Conservation (phyloP, 768 basidiomycete species). For the Dictyophora rubrovolvata region DNA sequence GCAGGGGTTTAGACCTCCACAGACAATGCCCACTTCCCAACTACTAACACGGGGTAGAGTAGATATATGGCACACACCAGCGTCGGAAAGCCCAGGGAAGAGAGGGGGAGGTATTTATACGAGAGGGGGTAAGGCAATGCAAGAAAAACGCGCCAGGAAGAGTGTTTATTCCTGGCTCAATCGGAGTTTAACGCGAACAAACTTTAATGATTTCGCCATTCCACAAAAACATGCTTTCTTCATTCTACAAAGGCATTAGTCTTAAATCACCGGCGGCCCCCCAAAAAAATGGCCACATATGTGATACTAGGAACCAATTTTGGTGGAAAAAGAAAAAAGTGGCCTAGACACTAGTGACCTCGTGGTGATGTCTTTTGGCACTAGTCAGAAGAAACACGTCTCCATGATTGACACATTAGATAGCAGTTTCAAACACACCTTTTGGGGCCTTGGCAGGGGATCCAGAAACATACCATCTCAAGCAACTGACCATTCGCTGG, state of each 20-base stretch:
- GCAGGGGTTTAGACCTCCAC: background rate
- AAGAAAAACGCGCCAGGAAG: background rate
- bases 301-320: background rate
- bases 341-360: background rate
- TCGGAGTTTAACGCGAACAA: background rate
- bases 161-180: background rate
- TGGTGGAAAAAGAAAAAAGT: background rate
- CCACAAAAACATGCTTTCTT: background rate
- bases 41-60: background rate
- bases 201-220: background rate
- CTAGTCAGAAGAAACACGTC: background rate
- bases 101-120: background rate
- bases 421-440: no score
- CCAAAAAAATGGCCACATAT: background rate
- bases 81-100: background rate
- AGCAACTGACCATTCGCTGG: no score
- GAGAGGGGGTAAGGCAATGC: background rate
- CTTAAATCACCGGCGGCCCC: background rate
- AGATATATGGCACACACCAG: background rate
- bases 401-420: background rate
- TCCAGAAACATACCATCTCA: no score
- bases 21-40: background rate
- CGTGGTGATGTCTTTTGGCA: background rate
- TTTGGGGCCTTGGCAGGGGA: no score
- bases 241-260: background rate